These are phyloP conservation scores for Venustampulla echinocandica DNA, from an alignment of 495 filamentous ascomycete genomes.

Conservation along the genomic window DNA sequence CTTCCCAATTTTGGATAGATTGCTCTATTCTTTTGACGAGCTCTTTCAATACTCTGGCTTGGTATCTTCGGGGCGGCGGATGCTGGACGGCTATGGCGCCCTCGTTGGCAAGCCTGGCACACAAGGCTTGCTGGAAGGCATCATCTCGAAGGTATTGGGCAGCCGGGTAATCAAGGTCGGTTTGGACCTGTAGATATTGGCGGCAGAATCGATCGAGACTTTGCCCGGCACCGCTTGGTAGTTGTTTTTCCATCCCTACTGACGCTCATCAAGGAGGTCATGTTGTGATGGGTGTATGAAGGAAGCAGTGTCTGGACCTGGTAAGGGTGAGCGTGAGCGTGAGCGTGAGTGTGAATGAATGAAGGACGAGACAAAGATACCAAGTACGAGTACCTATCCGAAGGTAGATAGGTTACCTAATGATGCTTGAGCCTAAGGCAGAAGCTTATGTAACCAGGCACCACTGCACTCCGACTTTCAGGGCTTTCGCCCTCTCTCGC, in stretches of 20 bases:
- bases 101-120: constrained; percentile 53
- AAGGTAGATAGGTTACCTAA: too few relatives aligned
- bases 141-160: constrained; percentile 41
- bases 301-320: not conserved
- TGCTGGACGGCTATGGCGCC: constrained; percentile 34
- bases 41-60: constrained; percentile 61
- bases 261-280: constrained; percentile 10
- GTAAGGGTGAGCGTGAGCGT: not conserved
- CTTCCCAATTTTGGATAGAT: constrained; percentile 63
- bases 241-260: constrained; percentile 13
- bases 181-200: constrained; percentile 61
- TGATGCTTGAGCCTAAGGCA: too few relatives aligned
- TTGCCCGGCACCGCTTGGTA: constrained; percentile 9
- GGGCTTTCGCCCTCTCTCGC: not conserved
- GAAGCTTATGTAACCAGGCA: too few relatives aligned
- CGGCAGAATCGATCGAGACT: constrained; percentile 39
- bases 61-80: constrained; percentile 58
- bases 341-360: too few relatives aligned
- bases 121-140: constrained; percentile 53
- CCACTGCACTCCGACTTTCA: not conserved
- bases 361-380: too few relatives aligned
- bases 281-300: constrained; percentile 5
- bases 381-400: too few relatives aligned
- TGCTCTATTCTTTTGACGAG: constrained; percentile 57
- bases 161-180: constrained; percentile 47